phyloP scores from a whole-genome alignment of 768 basidiomycete genomes.

The Termitomyces heimii region DNA sequence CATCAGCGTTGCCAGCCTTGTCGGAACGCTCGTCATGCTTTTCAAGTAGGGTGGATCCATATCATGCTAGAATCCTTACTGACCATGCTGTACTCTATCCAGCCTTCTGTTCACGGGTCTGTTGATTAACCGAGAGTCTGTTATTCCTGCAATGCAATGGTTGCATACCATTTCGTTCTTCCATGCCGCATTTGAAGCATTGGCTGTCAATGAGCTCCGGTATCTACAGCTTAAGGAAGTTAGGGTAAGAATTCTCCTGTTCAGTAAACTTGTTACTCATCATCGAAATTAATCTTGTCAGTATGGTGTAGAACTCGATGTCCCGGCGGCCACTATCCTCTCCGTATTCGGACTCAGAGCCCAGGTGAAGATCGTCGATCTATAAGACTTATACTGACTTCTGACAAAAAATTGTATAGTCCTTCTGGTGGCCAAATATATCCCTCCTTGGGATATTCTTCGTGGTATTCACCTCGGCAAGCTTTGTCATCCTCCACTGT shows the following conservation, averaged over 20 bases:
- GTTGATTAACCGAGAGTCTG: slow-evolving; percentile 88
- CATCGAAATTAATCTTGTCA: slow-evolving; percentile 26
- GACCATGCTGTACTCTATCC: background rate
- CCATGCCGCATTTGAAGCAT: slow-evolving; percentile 96
- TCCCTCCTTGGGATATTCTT: slow-evolving; percentile 84
- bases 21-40: slow-evolving; percentile 95
- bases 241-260: slow-evolving; percentile 49
- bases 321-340: slow-evolving; percentile 93
- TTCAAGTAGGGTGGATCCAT: slow-evolving; percentile 73
- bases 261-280: background rate
- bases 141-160: slow-evolving; percentile 71
- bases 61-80: slow-evolving; percentile 1
- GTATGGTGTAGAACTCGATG: slow-evolving; percentile 96
- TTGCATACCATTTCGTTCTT: slow-evolving; percentile 93
- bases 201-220: slow-evolving; percentile 95
- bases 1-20: slow-evolving; percentile 83
- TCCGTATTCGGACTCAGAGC: slow-evolving; percentile 91
- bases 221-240: slow-evolving; percentile 91
- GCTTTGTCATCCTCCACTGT: slow-evolving; percentile 78
- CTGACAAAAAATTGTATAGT: slow-evolving; percentile 28
- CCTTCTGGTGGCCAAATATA: slow-evolving; percentile 99
- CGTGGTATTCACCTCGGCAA: slow-evolving; percentile 65
- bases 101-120: slow-evolving; percentile 95
- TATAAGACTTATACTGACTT: background rate
- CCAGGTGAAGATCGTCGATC: slow-evolving; percentile 43